A percentile compares a stretch with the other conserved stretches of the same genome.
These are phyloP conservation scores for Tricholoma terreum DNA, from an alignment of 768 basidiomycete genomes.

Conservation along the genomic window DNA sequence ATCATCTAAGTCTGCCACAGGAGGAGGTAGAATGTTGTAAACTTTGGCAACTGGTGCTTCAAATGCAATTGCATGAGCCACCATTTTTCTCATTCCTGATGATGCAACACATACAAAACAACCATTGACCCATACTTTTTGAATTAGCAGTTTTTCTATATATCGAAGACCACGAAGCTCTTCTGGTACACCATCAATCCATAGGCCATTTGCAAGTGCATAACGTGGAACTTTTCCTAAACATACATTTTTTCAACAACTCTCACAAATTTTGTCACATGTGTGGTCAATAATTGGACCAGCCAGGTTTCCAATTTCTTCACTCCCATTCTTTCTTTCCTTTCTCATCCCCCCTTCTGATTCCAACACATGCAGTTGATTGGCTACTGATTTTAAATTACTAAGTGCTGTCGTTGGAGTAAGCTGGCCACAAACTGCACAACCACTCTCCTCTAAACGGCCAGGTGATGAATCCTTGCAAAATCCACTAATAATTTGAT, in stretches of 20 bases:
- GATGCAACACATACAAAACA: conserved; percentile 26
- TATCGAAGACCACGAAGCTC: no score
- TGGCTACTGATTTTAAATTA: neutral
- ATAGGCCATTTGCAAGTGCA: neutral
- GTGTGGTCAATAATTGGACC: neutral
- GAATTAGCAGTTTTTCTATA: neutral
- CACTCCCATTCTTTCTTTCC: neutral
- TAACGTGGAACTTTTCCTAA: neutral
- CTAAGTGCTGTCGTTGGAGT: neutral
- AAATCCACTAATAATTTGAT: neutral
- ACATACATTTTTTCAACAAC: neutral
- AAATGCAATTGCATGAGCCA: conserved; percentile 31
- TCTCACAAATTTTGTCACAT: neutral
- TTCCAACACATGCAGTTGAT: neutral
- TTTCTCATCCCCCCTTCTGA: neutral
- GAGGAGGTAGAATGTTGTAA: conserved; percentile 22
- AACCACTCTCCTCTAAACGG: neutral
- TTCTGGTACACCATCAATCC: neutral
- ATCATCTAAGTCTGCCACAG: conserved; percentile 25
- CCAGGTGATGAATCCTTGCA: neutral
- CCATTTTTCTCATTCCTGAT: conserved; percentile 32
- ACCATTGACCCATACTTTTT: conserved; percentile 7
- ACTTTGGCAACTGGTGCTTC: conserved; percentile 26
- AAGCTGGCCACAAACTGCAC: neutral
- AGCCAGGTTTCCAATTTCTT: no score